Conservation (phyloP, 257 asterid genomes). For the Salvia rosmarinus region DNA sequence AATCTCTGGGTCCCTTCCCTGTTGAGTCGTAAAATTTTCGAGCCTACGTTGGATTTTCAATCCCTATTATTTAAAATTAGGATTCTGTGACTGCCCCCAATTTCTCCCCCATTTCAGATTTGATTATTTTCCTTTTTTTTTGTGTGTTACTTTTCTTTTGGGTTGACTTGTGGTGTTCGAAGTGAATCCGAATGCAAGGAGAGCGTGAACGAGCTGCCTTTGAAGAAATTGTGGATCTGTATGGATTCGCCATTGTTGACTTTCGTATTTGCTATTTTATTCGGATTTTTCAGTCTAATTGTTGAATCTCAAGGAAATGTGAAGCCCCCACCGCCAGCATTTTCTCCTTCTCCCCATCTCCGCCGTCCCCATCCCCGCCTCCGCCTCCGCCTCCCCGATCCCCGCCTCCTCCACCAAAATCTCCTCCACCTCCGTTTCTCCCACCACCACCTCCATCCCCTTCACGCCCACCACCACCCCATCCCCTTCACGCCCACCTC, state of each 20-base stretch:
- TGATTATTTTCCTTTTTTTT: not conserved
- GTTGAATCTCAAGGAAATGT: conserved; percentile 65
- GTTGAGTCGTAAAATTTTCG: conserved; percentile 36
- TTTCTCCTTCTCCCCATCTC: conserved; percentile 36
- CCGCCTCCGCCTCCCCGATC: no score
- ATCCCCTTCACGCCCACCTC: conserved; percentile 39
- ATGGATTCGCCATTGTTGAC: conserved; percentile 65
- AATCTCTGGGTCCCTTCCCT: conserved; percentile 19
- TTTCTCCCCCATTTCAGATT: conserved; percentile 25
- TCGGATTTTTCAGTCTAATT: conserved; percentile 41
- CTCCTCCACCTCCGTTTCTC: conserved; percentile 33
- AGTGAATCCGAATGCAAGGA: conserved; percentile 53
- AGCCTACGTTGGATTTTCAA: conserved; percentile 12
- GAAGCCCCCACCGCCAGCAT: conserved; percentile 35
- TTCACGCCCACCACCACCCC: conserved; percentile 32
- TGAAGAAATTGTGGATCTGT: conserved; percentile 27
- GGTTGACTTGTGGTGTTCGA: conserved; percentile 26
- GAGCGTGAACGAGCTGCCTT: conserved; percentile 33
- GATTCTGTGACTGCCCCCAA: conserved; percentile 28
- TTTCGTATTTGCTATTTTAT: conserved; percentile 39
- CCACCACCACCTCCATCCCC: conserved; percentile 23
- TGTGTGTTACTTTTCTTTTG: not conserved
- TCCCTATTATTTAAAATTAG: conserved; percentile 22
- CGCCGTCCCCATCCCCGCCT: conserved; percentile 27
- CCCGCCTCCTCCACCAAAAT: no score